Percentiles rank a stretch among this genome's conserved stretches.
Evolutionary conservation across 1,284 basidiomycete species (phyloP).

Genomic region (Trametes sp.): DNA sequence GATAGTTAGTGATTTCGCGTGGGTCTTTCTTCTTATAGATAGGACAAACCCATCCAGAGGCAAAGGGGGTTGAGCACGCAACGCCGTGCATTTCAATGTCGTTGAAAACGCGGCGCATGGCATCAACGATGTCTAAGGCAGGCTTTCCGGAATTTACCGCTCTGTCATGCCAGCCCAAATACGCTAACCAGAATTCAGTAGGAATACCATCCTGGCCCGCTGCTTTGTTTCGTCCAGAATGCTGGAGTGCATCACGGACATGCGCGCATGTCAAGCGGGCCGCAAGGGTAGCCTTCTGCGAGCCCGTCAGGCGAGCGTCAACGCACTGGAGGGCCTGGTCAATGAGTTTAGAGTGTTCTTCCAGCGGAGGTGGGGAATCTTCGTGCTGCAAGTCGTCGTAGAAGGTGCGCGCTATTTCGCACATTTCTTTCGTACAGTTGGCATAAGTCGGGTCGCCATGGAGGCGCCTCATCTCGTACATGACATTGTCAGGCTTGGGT

Average conservation of each 20-base stretch:
- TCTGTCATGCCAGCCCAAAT: not conserved
- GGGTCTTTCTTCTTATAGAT: not conserved
- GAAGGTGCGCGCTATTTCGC: not conserved
- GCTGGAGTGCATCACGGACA: not conserved
- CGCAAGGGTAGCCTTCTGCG: not conserved
- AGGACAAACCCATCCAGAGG: not conserved
- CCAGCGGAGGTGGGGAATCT: not conserved
- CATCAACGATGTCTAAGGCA: not conserved
- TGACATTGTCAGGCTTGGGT: not conserved
- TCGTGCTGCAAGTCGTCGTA: not conserved
- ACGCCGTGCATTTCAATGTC: not conserved
- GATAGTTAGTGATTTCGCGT: not conserved
- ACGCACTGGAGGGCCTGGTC: not conserved
- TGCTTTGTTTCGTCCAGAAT: not conserved
- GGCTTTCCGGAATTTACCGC: not conserved
- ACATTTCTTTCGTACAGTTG: not conserved
- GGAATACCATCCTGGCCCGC: slow-evolving; percentile 26
- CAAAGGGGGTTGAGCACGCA: not conserved
- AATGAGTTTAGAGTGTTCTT: not conserved
- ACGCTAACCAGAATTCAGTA: slow-evolving; percentile 21
- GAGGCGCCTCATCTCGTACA: not conserved
- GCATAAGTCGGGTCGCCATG: not conserved
- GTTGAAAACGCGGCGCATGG: not conserved
- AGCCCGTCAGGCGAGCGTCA: not conserved
- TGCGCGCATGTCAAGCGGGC: not conserved